phyloP scores from a whole-genome alignment of 108 stramenopile genomes.

The Cyclotella sp. region DNA sequence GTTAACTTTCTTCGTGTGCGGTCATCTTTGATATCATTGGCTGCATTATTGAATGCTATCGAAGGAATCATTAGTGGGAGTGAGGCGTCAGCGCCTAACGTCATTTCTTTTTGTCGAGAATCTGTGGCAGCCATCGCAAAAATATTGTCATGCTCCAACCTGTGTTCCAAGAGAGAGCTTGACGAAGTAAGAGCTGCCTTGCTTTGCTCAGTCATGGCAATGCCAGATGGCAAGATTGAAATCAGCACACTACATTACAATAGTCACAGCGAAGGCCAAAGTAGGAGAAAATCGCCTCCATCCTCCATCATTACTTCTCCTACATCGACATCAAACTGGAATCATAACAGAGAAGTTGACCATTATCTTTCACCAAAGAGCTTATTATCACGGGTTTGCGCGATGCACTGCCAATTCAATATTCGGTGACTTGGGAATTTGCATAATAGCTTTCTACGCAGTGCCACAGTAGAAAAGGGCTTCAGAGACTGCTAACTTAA shows the following conservation, averaged over 20 bases:
- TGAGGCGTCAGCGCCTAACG: background rate
- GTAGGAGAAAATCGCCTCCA: background rate
- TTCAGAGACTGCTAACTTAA: no score
- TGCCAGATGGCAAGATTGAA: background rate
- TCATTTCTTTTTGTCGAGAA: conserved; percentile 16
- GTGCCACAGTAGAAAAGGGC: no score
- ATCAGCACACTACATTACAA: background rate
- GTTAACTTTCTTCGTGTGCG: conserved; percentile 6
- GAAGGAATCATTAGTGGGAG: conserved; percentile 26
- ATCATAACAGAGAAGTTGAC: background rate
- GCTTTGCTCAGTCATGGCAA: conserved; percentile 16
- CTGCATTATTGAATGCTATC: conserved; percentile 34
- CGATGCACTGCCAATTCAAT: conserved; percentile 9
- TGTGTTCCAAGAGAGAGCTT: conserved; percentile 17
- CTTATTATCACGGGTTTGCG: conserved; percentile 19
- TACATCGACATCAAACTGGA: conserved; percentile 14
- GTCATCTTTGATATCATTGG: conserved; percentile 17
- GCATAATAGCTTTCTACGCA: no score
- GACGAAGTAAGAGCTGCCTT: conserved; percentile 27
- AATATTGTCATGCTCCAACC: background rate
- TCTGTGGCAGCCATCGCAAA: conserved; percentile 5
- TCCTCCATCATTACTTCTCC: background rate
- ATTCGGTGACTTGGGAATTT: background rate
- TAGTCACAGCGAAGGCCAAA: background rate
- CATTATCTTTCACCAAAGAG: conserved; percentile 17